Base-by-base conservation (phyloP, 2,329 filamentous ascomycete species). In the Sphaerulina vaccinii region DNA sequence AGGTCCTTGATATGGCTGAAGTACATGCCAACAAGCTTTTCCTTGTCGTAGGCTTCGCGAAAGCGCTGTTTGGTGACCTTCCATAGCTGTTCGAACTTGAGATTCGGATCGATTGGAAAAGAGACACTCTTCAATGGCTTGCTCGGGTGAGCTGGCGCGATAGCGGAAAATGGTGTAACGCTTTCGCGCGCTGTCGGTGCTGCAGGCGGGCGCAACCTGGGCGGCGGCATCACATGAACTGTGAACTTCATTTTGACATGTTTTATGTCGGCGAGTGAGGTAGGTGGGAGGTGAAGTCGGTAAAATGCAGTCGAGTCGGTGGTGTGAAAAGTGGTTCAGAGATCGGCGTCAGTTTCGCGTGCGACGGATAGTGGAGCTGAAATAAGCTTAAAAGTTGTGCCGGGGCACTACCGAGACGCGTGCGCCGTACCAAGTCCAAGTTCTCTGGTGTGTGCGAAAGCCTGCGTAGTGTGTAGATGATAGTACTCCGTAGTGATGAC, bases 241-340 rank as follows among this genome's bases (percentile, higher is more conserved):
- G 49, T 39, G 49, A 51, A 45, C 35, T 39, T 39, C 45, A 48
- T n/a, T n/a, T n/a, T n/a, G n/a, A n/a, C n/a, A n/a, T n/a, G n/a
- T n/a, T n/a, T n/a, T n/a, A n/a, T 48, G 23, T 18, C 24, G 35
- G 23, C 22, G 42, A 10, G 33, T 45, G 29, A 7, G 16, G 35
- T 32, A 3, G 27, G 27, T 10, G 5, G n/a, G n/a, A 10, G 40
- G 40, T 29, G 23, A 27, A 43, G 40, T 33, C 22, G 24, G 10
- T 18, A 19, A 43, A 43, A 24, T 32, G 19, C 18, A 16, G 35
- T 32, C 27, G 27, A 32, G 5, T 32, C 27, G 27, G 27, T 13
- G 27, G 4, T 13, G 4, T 27, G 24, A 5, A 10, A 10, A 5
- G 24, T 10, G 24, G 6, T 27, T n/a, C n/a, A n/a, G n/a, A n/a